phyloP scores from a whole-genome alignment of 1,139 yeast species.

The Eremothecium sinecaudum region DNA sequence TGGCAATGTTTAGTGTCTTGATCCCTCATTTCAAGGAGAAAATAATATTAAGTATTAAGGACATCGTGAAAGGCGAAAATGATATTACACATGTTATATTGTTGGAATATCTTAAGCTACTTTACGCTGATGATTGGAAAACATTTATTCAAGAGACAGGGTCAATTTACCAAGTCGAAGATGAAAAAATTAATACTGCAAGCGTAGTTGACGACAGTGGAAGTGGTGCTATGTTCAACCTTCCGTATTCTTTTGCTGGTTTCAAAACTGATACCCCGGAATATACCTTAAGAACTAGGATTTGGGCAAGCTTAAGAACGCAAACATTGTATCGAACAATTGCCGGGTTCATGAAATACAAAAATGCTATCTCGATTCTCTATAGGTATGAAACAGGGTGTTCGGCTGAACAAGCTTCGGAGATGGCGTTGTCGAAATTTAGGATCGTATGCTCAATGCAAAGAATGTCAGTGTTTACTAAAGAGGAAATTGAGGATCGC shows the following conservation, averaged over 20 bases:
- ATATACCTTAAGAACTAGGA: conserved; percentile 63
- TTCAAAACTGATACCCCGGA: conserved; percentile 70
- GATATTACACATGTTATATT: conserved; percentile 62
- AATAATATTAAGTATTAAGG: conserved; percentile 58
- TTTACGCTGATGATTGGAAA: conserved; percentile 69
- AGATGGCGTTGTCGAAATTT: conserved; percentile 64
- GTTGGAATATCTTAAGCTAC: conserved; percentile 62
- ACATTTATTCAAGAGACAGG: conserved; percentile 61
- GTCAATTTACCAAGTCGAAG: conserved; percentile 2
- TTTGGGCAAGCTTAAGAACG: conserved; percentile 68
- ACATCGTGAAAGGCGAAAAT: conserved; percentile 63
- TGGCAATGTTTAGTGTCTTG: conserved; percentile 67
- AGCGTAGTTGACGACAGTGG: neutral
- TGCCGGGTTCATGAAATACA: conserved; percentile 68
- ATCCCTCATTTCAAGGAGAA: conserved; percentile 70
- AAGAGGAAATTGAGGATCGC: conserved; percentile 60
- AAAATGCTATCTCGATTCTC: conserved; percentile 63
- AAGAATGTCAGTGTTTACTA: conserved; percentile 55
- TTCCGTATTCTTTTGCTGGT: conserved; percentile 43
- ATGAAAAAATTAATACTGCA: neutral
- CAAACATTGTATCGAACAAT: conserved; percentile 69
- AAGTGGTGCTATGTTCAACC: conserved; percentile 1
- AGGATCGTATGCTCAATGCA: conserved; percentile 69
- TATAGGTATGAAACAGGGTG: conserved; percentile 68
- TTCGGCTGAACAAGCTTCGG: conserved; percentile 53